Evolutionary conservation across 352 stramenopile species (phyloP).

Genomic region (Peronosclerospora sorghi): DNA sequence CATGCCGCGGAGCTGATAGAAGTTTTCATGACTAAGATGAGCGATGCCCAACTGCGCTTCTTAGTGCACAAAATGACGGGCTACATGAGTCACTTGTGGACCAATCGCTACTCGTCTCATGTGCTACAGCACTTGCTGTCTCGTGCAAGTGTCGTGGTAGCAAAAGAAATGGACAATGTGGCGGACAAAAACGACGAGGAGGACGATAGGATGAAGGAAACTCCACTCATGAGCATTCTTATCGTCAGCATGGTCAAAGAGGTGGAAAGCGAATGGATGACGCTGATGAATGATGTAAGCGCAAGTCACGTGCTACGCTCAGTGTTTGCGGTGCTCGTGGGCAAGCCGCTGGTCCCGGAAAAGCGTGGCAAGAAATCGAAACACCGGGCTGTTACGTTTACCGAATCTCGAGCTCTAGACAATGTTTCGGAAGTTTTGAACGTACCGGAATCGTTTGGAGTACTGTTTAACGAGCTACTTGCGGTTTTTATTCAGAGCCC

Average conservation of each 20-base stretch:
- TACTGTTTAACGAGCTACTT: constrained; percentile 52
- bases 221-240: constrained; percentile 53
- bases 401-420: constrained; percentile 25
- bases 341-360: constrained; percentile 51
- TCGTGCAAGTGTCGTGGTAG: constrained; percentile 40
- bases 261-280: constrained; percentile 71
- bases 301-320: constrained; percentile 75
- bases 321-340: constrained; percentile 51
- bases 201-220: constrained; percentile 48
- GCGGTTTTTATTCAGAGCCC: constrained; percentile 29
- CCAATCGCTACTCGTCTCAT: constrained; percentile 81
- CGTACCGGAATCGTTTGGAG: constrained; percentile 44
- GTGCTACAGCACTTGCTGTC: constrained; percentile 70
- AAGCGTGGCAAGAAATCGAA: constrained; percentile 79
- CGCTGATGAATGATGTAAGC: constrained; percentile 79
- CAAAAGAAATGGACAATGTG: constrained; percentile 16
- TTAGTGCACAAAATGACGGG: constrained; percentile 71
- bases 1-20: constrained; percentile 64
- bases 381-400: constrained; percentile 55
- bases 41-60: constrained; percentile 52
- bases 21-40: constrained; percentile 64
- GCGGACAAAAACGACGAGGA: constrained; percentile 41
- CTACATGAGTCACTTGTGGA: constrained; percentile 77
- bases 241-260: constrained; percentile 67
- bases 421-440: constrained; percentile 23